These are phyloP conservation scores for Globisporangium mamillatum DNA, from an alignment of 352 stramenopile genomes.

Conservation along the genomic window DNA sequence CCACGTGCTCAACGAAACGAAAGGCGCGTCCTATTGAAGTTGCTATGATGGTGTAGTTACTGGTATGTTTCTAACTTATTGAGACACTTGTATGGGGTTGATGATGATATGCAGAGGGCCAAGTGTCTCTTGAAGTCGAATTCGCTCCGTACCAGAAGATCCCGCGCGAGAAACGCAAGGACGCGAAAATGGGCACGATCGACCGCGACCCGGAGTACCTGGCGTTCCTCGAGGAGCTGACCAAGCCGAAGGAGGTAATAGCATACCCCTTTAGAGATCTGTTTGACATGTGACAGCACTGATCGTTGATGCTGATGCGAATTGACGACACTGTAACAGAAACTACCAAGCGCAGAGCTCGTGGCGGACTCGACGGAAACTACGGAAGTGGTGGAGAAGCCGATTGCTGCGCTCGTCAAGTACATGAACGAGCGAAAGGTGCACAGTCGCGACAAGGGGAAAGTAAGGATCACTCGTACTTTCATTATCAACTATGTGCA, in stretches of 20 bases:
- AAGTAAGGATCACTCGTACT: slow-evolving; percentile 24
- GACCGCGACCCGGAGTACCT: slow-evolving; percentile 71
- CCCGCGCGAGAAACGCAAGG: slow-evolving; percentile 76
- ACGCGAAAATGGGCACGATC: slow-evolving; percentile 73
- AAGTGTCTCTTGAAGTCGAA: slow-evolving; percentile 46
- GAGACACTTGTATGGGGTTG: background rate
- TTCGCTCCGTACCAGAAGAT: slow-evolving; percentile 83
- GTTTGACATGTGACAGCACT: background rate
- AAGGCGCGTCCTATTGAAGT: slow-evolving; percentile 23
- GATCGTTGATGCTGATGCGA: background rate
- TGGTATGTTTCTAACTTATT: background rate
- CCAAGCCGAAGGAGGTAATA: slow-evolving; percentile 61
- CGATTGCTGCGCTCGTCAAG: slow-evolving; percentile 71
- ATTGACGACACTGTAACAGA: slow-evolving; percentile 30
- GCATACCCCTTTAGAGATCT: background rate
- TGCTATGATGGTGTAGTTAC: background rate
- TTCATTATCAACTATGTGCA: background rate
- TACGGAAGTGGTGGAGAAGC: slow-evolving; percentile 54
- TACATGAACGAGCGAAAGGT: slow-evolving; percentile 78
- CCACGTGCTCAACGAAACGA: slow-evolving; percentile 30
- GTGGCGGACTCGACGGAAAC: slow-evolving; percentile 48
- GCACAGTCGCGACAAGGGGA: slow-evolving; percentile 62
- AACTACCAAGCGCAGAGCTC: slow-evolving; percentile 66
- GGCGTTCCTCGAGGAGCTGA: slow-evolving; percentile 68
- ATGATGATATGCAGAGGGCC: slow-evolving; percentile 3